phyloP scores from a whole-genome alignment of 2,329 filamentous ascomycete species.

The Ceratocystis harringtonii region DNA sequence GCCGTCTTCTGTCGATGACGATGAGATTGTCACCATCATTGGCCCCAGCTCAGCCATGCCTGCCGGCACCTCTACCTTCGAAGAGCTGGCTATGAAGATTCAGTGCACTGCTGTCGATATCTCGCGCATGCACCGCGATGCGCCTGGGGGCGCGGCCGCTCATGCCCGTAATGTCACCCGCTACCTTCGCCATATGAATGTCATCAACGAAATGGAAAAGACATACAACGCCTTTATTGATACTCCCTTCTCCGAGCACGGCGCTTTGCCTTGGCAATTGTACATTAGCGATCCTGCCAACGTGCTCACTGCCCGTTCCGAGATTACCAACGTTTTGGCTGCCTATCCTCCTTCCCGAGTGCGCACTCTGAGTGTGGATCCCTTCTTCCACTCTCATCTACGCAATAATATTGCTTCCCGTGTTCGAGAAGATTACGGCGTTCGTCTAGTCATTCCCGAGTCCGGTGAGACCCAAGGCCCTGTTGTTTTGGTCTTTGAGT shows the following conservation, averaged over 20 bases:
- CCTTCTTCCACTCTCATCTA: conserved; percentile 65
- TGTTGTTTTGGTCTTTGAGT: conserved; percentile 62
- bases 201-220: conserved; percentile 69
- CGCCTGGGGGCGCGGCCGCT: conserved; percentile 53
- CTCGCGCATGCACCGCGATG: conserved; percentile 60
- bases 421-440: conserved; percentile 54
- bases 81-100: conserved; percentile 79
- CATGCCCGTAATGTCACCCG: conserved; percentile 79
- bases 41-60: conserved; percentile 62
- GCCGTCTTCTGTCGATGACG: conserved; percentile 60
- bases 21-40: conserved; percentile 71
- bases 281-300: conserved; percentile 80
- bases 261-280: conserved; percentile 69
- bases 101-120: conserved; percentile 73
- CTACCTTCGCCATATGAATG: conserved; percentile 69
- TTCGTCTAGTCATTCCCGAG: conserved; percentile 58
- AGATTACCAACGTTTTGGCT: conserved; percentile 58
- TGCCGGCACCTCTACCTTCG: conserved; percentile 63
- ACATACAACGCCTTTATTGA: conserved; percentile 77
- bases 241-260: conserved; percentile 53
- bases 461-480: conserved; percentile 42
- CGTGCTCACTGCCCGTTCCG: conserved; percentile 56
- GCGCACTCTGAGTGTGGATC: conserved; percentile 51
- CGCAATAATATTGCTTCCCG: conserved; percentile 46
- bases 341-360: conserved; percentile 61